Conservation (phyloP, 768 basidiomycete genomes). For the Trametes cubensis region DNA sequence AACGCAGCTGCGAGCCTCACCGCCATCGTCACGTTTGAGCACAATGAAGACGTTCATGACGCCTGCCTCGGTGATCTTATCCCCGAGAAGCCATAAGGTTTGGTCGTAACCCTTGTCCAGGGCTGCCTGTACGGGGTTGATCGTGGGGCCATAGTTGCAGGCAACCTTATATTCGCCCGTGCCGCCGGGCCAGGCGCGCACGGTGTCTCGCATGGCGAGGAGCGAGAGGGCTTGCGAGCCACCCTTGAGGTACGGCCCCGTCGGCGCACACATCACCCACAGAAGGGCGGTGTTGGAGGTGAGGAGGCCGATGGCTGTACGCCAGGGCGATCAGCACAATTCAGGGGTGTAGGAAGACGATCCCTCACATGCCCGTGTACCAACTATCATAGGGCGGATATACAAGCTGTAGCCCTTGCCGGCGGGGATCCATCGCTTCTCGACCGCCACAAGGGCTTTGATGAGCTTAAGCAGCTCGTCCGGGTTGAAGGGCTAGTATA, state of each 20-base stretch:
- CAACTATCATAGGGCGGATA: conserved; percentile 77
- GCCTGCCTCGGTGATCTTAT: conserved; percentile 44
- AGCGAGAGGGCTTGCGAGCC: conserved; percentile 53
- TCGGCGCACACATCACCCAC: conserved; percentile 78
- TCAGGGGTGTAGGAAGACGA: neutral
- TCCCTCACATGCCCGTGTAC: conserved; percentile 41
- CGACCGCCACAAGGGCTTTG: conserved; percentile 68
- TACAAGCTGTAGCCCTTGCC: conserved; percentile 78
- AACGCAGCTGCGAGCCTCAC: conserved; percentile 23
- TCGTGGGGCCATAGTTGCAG: conserved; percentile 41
- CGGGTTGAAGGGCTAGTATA: conserved; percentile 43
- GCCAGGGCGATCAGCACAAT: too few relatives aligned
- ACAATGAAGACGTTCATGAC: conserved; percentile 60
- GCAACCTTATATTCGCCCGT: conserved; percentile 58
- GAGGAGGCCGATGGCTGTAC: conserved; percentile 56
- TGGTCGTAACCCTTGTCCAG: conserved; percentile 53
- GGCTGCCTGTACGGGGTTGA: conserved; percentile 49
- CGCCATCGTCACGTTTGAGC: conserved; percentile 47
- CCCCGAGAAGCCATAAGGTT: conserved; percentile 55
- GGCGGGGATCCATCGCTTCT: conserved; percentile 81
- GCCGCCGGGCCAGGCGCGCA: conserved; percentile 58
- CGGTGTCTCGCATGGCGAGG: conserved; percentile 48
- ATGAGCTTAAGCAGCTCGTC: conserved; percentile 51
- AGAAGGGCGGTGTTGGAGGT: conserved; percentile 81
- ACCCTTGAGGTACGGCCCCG: conserved; percentile 53